phyloP scores from a whole-genome alignment of 495 filamentous ascomycete genomes.

The Penicillium silybi region DNA sequence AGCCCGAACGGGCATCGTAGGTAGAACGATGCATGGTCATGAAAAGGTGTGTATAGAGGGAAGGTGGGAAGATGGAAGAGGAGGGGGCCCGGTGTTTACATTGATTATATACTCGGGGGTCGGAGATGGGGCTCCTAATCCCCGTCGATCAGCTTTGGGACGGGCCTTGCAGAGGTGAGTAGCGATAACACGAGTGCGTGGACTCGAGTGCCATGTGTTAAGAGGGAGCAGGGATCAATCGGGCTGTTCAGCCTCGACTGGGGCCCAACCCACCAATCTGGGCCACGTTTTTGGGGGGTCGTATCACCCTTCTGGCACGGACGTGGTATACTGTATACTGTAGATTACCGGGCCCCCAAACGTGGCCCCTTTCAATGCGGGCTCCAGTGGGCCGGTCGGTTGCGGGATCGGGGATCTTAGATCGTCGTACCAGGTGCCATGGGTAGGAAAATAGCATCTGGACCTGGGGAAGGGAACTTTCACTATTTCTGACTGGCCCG shows the following conservation, averaged over 20 bases:
- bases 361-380: neutral
- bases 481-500: constrained; percentile 16
- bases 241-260: constrained; percentile 17
- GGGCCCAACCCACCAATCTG: constrained; percentile 11
- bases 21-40: constrained; percentile 34
- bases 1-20: constrained; percentile 33
- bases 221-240: constrained; percentile 6
- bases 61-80: neutral
- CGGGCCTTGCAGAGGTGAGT: constrained; percentile 19
- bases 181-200: constrained; percentile 31
- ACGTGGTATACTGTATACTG: constrained; percentile 1
- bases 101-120: constrained; percentile 30
- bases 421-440: neutral
- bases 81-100: constrained; percentile 9
- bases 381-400: constrained; percentile 4
- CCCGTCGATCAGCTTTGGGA: constrained; percentile 28
- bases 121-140: constrained; percentile 24
- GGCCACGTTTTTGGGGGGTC: constrained; percentile 13
- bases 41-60: neutral
- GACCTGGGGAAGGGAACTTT: constrained; percentile 10
- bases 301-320: neutral
- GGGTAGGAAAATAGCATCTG: neutral
- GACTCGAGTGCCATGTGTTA: constrained; percentile 7
- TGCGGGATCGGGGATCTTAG: constrained; percentile 8
- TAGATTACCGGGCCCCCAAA: neutral